These are phyloP conservation scores for Eucalyptus cloeziana DNA, from an alignment of 345 rosid species.

Conservation along the genomic window DNA sequence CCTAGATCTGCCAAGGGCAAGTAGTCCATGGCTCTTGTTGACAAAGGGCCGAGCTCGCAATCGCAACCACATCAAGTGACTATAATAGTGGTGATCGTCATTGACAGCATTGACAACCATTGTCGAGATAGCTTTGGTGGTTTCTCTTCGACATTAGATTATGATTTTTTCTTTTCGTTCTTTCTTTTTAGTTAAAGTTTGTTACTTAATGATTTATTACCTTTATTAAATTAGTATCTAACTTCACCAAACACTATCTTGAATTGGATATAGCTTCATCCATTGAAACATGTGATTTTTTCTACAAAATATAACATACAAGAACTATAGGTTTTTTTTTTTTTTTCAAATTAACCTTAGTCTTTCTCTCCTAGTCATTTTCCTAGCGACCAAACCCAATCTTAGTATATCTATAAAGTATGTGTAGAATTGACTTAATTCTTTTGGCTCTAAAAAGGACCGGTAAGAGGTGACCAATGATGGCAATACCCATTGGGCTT, in stretches of 20 bases:
- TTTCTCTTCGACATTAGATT: neutral
- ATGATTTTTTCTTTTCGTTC: neutral
- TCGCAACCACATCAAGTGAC: neutral
- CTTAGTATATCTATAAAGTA: neutral
- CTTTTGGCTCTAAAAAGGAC: neutral
- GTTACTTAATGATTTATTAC: neutral
- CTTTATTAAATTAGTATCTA: neutral
- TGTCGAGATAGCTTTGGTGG: neutral
- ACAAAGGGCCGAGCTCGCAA: neutral
- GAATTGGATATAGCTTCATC: neutral
- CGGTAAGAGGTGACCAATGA: neutral
- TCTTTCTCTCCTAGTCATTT: neutral
- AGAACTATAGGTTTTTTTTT: neutral
- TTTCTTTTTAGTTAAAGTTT: neutral
- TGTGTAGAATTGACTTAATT: neutral
- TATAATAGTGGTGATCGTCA: neutral
- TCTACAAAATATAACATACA: neutral
- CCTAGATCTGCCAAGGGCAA: neutral
- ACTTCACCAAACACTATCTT: neutral
- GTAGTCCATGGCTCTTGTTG: neutral
- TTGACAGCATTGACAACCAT: neutral
- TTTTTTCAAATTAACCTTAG: neutral
- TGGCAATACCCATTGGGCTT: neutral
- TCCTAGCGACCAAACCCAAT: neutral
- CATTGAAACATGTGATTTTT: neutral